Evolutionary conservation across 2,329 filamentous ascomycete genomes (phyloP).

Genomic region (Colletotrichum australisinense): DNA sequence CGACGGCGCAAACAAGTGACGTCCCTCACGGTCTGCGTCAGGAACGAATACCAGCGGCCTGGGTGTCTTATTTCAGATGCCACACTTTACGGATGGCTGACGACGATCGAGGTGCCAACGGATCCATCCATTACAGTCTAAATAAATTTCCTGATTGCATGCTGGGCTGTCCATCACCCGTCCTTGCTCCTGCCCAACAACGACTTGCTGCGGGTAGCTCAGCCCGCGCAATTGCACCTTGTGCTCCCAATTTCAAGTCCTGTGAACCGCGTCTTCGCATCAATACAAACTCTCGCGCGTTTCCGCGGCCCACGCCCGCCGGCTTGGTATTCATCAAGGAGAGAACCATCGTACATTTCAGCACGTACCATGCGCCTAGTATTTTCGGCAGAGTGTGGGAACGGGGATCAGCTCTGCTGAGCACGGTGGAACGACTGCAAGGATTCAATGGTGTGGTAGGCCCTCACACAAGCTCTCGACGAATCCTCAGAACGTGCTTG

Average conservation of each 20-base stretch:
- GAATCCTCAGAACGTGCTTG: neutral
- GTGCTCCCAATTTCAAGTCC: neutral
- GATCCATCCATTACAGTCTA: conserved; percentile 11
- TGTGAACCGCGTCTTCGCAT: neutral
- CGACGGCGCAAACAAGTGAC: conserved; percentile 14
- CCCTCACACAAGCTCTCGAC: neutral
- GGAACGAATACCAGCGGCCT: conserved; percentile 12
- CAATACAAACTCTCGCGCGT: neutral
- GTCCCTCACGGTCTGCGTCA: neutral
- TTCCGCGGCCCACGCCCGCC: neutral
- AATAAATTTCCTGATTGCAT: conserved; percentile 22
- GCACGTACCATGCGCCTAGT: conserved; percentile 18
- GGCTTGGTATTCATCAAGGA: neutral
- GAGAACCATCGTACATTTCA: conserved; percentile 19
- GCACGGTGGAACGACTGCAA: conserved; percentile 23
- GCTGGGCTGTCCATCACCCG: conserved; percentile 23
- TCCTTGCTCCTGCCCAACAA: neutral
- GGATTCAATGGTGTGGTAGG: conserved; percentile 19
- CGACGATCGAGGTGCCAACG: conserved; percentile 3
- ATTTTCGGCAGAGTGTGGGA: conserved; percentile 6
- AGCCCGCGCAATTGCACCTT: neutral
- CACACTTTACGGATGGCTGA: conserved; percentile 4
- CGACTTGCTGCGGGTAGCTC: neutral
- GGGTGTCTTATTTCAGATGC: neutral
- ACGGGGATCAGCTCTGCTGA: conserved; percentile 4